Evolutionary conservation across 2,329 filamentous ascomycete genomes (phyloP), one percentile per base, ranked within the genome.

Genomic region (Amauroascus verrucosus): DNA sequence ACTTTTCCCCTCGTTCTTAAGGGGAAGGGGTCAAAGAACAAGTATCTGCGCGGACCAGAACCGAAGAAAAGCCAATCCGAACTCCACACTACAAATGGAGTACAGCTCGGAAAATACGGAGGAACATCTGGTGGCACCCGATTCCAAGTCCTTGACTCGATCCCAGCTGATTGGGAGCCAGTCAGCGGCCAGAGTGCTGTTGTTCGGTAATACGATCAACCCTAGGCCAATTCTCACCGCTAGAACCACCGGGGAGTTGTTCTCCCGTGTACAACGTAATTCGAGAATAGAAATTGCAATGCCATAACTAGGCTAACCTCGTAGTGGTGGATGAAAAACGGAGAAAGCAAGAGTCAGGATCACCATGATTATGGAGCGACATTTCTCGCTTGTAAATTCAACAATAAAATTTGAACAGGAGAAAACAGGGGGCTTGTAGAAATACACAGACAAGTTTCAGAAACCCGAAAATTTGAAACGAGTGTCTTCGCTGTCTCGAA

Each of bases 121-220:
- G 28, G 38, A 44, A 33, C 48, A 44, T 32, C 26, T 51, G 26
- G 24, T 22, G n/a, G 41, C 24, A 16, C 22, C n/a, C 26, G 13
- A 24, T 33, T 2, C 38, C 28, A 35, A 51, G 24, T 44, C 32
- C 1, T 11, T 30, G 47, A 49, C 22, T 49, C 18, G 38, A 51
- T 43, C 26, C 47, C 48, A 44, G n/a, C 24, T n/a, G 6, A 35
- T 11, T 14, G 48, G 48, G 37, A 51, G 26, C 48, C 48, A 51
- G 48, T 51, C 9, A 44, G 13, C 35, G 18, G 22, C 24, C 24
- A 43, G 20, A 22, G 11, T 6, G 16, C 16, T 22, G 6, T 24
- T 44, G 8, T 24, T 43, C 5, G 37, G 26, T 33, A 16, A 35
- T 35, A 51, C 24, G 20, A 44, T 44, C 48, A 43, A 35, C 48